These are phyloP conservation scores for Colletotrichum sp. DNA, from an alignment of 2,329 filamentous ascomycete species.

Conservation along the genomic window DNA sequence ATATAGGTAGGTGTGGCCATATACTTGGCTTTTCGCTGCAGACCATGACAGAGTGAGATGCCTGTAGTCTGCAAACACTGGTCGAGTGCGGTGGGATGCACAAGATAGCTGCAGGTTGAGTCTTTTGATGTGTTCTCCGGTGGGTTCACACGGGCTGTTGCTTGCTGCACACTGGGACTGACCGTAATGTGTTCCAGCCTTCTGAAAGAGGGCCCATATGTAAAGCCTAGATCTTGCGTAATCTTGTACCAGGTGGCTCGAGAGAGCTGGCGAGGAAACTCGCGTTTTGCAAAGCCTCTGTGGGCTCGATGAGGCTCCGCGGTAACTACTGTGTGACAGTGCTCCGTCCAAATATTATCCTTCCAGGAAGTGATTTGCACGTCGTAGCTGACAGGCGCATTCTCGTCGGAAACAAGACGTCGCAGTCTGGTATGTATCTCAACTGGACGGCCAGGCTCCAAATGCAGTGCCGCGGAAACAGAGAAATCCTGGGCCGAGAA, in stretches of 20 bases:
- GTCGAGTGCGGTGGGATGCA: constrained; percentile 45
- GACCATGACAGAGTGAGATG: constrained; percentile 19
- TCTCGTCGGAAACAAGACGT: constrained; percentile 26
- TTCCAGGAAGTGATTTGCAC: constrained; percentile 33
- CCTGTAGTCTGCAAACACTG: constrained; percentile 33
- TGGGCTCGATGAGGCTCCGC: constrained; percentile 3
- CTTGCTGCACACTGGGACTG: constrained; percentile 19
- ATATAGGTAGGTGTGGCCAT: background rate
- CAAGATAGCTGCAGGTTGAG: constrained; percentile 29
- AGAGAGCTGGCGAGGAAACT: background rate
- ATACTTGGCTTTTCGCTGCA: background rate
- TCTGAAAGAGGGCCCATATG: constrained; percentile 35
- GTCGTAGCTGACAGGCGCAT: constrained; percentile 29
- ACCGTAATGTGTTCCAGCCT: constrained; percentile 26
- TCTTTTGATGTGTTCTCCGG: constrained; percentile 17
- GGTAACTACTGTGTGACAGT: constrained; percentile 29
- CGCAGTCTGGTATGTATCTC: constrained; percentile 37
- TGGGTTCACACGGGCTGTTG: constrained; percentile 20
- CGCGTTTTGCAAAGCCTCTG: constrained; percentile 16
- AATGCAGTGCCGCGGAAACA: constrained; percentile 32
- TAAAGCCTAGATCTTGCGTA: constrained; percentile 29
- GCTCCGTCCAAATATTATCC: constrained; percentile 29
- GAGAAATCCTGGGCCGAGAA: constrained; percentile 27
- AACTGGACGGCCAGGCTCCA: constrained; percentile 28
- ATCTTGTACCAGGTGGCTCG: constrained; percentile 26